Conservation (phyloP, 1,284 basidiomycete genomes). For the Fomitopsis schrenkii region DNA sequence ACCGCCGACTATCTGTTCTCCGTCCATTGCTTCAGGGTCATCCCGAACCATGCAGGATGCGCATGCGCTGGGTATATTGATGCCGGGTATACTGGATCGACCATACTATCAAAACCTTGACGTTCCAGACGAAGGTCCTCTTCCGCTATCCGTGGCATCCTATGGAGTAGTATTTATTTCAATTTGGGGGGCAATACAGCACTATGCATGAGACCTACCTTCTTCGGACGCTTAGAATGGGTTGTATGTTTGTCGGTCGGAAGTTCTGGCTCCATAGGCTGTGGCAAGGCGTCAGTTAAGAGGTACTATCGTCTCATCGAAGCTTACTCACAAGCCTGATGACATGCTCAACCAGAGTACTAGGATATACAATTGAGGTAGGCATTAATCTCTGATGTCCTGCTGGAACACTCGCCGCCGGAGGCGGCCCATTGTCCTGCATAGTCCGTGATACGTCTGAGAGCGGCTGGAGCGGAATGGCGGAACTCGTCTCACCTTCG, state of each 20-base stretch:
- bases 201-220: not conserved
- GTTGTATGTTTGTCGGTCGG: not conserved
- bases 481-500: not conserved
- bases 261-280: not conserved
- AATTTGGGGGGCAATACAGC: not conserved
- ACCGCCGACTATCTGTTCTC: no score
- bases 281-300: not conserved
- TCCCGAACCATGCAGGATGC: no score
- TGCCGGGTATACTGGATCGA: no score
- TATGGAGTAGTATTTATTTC: no score
- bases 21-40: no score
- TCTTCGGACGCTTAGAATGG: not conserved
- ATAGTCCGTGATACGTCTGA: not conserved
- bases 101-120: no score
- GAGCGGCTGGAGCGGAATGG: not conserved
- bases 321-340: constrained; percentile 1
- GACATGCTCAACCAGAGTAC: constrained; percentile 3
- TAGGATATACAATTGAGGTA: not conserved
- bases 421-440: not conserved
- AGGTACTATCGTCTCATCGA: not conserved
- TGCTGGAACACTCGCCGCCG: not conserved
- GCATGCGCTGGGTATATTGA: no score
- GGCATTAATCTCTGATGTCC: not conserved
- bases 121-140: no score
- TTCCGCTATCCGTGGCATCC: no score